Percentiles rank a stretch among this genome's conserved stretches.
These are phyloP conservation scores for Dendrobium catenatum DNA, from an alignment of 106 monocot species.

Conservation along the genomic window DNA sequence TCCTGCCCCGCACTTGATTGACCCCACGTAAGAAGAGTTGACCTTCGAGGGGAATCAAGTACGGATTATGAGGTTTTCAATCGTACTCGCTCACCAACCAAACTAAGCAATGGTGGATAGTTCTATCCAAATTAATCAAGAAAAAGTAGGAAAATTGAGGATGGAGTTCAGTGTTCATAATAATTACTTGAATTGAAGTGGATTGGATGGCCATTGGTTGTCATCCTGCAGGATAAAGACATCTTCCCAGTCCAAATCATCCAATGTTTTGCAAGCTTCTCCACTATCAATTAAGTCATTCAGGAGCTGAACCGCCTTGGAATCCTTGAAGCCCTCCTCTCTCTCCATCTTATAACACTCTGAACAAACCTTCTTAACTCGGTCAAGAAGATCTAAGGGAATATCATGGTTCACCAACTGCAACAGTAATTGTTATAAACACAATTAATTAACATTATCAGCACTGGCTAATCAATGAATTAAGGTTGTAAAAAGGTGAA, in stretches of 20 bases:
- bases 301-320: conserved; percentile 29
- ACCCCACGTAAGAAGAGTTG: too few species aligned
- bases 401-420: conserved; percentile 69
- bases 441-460: background rate
- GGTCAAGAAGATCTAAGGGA: conserved; percentile 40
- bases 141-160: too few species aligned
- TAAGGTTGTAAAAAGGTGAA: background rate
- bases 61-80: too few species aligned
- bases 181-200: conserved; percentile 39
- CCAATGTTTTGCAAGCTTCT: conserved; percentile 7
- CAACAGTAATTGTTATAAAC: background rate
- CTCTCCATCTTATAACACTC: conserved; percentile 47
- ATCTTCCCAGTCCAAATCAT: conserved; percentile 55
- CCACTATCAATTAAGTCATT: conserved; percentile 15
- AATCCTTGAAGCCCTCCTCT: conserved; percentile 47
- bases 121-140: too few species aligned
- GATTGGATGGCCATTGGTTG: conserved; percentile 44
- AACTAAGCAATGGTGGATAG: too few species aligned
- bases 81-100: too few species aligned
- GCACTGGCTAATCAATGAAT: too few species aligned
- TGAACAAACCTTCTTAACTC: conserved; percentile 51
- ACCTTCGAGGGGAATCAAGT: too few species aligned
- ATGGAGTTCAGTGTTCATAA: background rate
- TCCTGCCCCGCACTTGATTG: too few species aligned
- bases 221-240: conserved; percentile 40